Conservation (phyloP, 1,284 basidiomycete species). For the Vanrija sp. region DNA sequence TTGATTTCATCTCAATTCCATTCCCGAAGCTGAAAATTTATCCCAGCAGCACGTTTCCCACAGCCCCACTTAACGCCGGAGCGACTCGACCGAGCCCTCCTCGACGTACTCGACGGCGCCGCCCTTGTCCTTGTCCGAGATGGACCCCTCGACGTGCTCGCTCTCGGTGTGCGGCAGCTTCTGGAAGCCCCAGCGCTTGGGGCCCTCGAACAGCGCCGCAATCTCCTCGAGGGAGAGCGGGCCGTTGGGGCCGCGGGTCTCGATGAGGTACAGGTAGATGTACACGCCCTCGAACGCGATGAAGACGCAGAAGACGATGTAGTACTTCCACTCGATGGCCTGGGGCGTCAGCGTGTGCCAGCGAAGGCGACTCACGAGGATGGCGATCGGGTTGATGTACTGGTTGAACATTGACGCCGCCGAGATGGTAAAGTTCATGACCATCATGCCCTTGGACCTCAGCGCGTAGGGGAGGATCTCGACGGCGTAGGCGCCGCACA, state of each 20-base stretch:
- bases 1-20: no score
- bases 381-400: constrained; percentile 34
- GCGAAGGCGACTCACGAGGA: no score
- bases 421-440: constrained; percentile 39
- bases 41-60: no score
- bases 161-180: neutral
- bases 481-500: neutral
- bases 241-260: constrained; percentile 26
- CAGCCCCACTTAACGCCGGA: no score
- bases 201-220: constrained; percentile 15
- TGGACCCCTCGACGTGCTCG: no score
- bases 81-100: no score
- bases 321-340: constrained; percentile 29
- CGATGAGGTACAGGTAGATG: constrained; percentile 23
- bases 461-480: constrained; percentile 48
- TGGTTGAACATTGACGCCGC: constrained; percentile 27
- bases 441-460: constrained; percentile 68
- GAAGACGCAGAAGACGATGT: constrained; percentile 23
- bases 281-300: constrained; percentile 31
- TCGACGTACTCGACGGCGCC: no score
- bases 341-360: constrained; percentile 2
- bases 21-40: no score
- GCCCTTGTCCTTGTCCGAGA: no score
- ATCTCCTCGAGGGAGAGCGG: constrained; percentile 28
- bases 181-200: neutral